Percentiles rank a stretch among this genome's conserved stretches.
Evolutionary conservation across 345 rosid genomes (phyloP).

Genomic region (Eucalyptus sp.): DNA sequence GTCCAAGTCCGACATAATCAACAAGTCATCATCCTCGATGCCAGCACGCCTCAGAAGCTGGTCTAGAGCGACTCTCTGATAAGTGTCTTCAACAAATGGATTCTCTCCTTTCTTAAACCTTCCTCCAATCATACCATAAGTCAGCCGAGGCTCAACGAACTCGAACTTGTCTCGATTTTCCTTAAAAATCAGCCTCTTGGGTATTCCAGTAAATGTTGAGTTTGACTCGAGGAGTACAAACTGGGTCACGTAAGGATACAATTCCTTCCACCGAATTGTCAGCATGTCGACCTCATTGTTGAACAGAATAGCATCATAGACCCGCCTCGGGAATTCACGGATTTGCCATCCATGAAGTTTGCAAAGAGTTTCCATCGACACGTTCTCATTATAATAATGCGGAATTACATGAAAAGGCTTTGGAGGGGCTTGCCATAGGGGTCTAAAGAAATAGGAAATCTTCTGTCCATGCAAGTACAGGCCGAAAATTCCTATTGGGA

Average conservation of each 20-base stretch:
- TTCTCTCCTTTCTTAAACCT: constrained; percentile 15
- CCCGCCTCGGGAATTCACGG: constrained; percentile 17
- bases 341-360: constrained; percentile 20
- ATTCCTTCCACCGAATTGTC: constrained; percentile 16
- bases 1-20: constrained; percentile 25
- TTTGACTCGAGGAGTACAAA: constrained; percentile 20
- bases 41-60: constrained; percentile 17
- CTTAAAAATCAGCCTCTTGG: constrained; percentile 5
- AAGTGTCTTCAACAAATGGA: constrained; percentile 15
- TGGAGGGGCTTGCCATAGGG: constrained; percentile 8
- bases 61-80: constrained; percentile 19
- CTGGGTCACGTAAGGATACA: constrained; percentile 14
- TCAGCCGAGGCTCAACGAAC: constrained; percentile 15
- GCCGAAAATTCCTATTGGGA: neutral
- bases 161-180: constrained; percentile 3
- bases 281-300: constrained; percentile 19
- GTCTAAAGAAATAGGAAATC: constrained; percentile 3
- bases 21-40: constrained; percentile 16
- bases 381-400: constrained; percentile 17
- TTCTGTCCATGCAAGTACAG: constrained; percentile 5
- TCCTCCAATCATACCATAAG: constrained; percentile 12
- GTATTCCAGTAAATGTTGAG: constrained; percentile 16
- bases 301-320: constrained; percentile 19
- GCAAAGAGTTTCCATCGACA: constrained; percentile 18
- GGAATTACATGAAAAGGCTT: constrained; percentile 4